phyloP scores from a whole-genome alignment of 768 basidiomycete genomes.

The Boletus sp. region DNA sequence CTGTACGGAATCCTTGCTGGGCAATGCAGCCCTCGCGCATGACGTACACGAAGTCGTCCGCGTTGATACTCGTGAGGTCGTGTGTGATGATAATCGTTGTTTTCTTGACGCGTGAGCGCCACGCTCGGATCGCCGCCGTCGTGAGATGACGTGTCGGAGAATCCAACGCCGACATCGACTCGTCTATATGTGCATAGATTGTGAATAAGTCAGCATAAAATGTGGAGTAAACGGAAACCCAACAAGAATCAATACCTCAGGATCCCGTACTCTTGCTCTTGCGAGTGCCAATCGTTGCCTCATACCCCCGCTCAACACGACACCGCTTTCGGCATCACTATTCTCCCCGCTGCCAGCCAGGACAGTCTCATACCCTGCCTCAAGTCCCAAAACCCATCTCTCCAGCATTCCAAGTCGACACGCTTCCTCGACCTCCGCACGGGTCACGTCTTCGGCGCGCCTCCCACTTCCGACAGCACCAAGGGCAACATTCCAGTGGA shows the following conservation, averaged over 20 bases:
- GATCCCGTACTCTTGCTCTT: slow-evolving; percentile 79
- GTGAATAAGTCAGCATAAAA: neutral
- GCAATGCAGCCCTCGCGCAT: slow-evolving; percentile 76
- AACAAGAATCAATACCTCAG: slow-evolving; percentile 90
- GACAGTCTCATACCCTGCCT: slow-evolving; percentile 82
- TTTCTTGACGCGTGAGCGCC: slow-evolving; percentile 58
- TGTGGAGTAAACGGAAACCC: slow-evolving; percentile 27
- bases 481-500: slow-evolving; percentile 86
- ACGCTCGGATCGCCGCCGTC: slow-evolving; percentile 64
- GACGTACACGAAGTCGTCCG: slow-evolving; percentile 87
- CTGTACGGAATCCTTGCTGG: slow-evolving; percentile 83
- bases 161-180: slow-evolving; percentile 83
- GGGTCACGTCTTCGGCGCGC: slow-evolving; percentile 48
- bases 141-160: slow-evolving; percentile 83
- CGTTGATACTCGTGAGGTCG: slow-evolving; percentile 79
- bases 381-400: slow-evolving; percentile 81
- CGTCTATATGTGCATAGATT: slow-evolving; percentile 43
- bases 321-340: slow-evolving; percentile 44
- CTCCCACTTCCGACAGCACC: slow-evolving; percentile 53
- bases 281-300: slow-evolving; percentile 88
- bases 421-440: slow-evolving; percentile 73
- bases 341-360: slow-evolving; percentile 49
- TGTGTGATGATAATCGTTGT: slow-evolving; percentile 74
- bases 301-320: slow-evolving; percentile 87
- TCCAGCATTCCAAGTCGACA: slow-evolving; percentile 84